Conservation (phyloP, 1,284 basidiomycete genomes). For the Rhodotorula mucilaginosa region DNA sequence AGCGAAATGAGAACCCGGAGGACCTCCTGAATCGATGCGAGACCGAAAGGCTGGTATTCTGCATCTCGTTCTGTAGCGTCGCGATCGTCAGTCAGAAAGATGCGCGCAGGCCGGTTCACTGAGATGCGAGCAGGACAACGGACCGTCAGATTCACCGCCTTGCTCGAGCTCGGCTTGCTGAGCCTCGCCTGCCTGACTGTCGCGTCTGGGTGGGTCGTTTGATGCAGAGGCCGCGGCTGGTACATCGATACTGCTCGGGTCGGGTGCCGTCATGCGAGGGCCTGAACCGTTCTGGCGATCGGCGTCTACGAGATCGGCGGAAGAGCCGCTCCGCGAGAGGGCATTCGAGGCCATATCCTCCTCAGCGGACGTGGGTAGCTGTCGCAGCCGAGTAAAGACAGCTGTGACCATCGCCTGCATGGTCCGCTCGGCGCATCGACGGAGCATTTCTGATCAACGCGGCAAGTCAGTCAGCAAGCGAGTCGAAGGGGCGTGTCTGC, state of each 20-base stretch:
- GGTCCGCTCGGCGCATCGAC: conserved; percentile 88
- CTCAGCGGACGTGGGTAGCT: conserved; percentile 14
- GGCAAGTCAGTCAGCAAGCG: conserved; percentile 3
- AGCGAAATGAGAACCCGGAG: conserved; percentile 92
- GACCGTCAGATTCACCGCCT: conserved; percentile 27
- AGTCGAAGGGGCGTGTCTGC: neutral
- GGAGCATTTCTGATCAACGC: conserved; percentile 67
- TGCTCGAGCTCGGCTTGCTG: conserved; percentile 17
- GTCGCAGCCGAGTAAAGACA: conserved; percentile 69
- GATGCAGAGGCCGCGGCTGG: conserved; percentile 40
- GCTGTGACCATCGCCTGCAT: conserved; percentile 83
- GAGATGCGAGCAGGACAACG: neutral
- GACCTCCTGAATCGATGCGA: conserved; percentile 89
- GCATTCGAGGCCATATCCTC: conserved; percentile 6
- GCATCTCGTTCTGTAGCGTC: neutral
- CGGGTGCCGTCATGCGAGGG: conserved; percentile 48
- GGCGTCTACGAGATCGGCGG: conserved; percentile 36
- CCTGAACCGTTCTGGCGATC: conserved; percentile 41
- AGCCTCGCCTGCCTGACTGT: neutral
- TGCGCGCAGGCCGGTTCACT: conserved; percentile 27
- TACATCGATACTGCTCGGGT: conserved; percentile 47
- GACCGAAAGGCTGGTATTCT: conserved; percentile 61
- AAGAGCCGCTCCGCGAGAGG: conserved; percentile 11
- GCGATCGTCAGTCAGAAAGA: neutral
- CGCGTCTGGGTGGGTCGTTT: too few species aligned